Evolutionary conservation across 257 asterid genomes (phyloP), one percentile per base, ranked within the genome.

Genomic region (Petrea volubilis): DNA sequence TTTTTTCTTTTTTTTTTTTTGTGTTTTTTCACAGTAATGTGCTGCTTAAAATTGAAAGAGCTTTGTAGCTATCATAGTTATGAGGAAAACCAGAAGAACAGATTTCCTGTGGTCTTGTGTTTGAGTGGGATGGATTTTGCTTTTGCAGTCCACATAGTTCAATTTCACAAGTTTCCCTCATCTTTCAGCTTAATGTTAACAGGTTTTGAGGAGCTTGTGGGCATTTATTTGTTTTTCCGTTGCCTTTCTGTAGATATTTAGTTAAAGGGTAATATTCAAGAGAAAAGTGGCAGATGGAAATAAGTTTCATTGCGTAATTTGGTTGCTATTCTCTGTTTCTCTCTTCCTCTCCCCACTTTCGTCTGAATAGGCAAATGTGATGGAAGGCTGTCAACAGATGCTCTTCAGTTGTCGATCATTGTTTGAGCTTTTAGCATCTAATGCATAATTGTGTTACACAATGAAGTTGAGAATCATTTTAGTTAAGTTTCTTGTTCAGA

Each of bases 381-480:
- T 61, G 44, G 25, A 14, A 34, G 56, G n/a, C 34, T 61, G 18
- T 15, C 15, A 56, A 11, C 52, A 20, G 47, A 21, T 55, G 52
- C 56, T 52, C 57, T 21, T 27, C 21, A 28, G 33, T 36, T 7
- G 40, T 50, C 62, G 27, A 50, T 41, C 27, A 12, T 6, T 38
- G 18, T n/a, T 27, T 58, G 36, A 10, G 36, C 52, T 29, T 21
- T 41, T 31, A 69, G 67, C 74, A 50, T 51, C 65, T 68, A 58
- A 56, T 46, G 46, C 64, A 63, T 63, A 40, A 40, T 25, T 38
- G 11, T 36, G 64, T 51, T 49, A 21, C 29, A 24, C 66, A 47
- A 20, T 24, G 8, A 24, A 21, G 29, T 41, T 25, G 5, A 8
- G 28, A 21, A 15, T 47, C 31, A 40, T 60, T 27, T 36, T 40